Evolutionary conservation across 257 asterid species (phyloP).

Genomic region (Linderniella brevidens): DNA sequence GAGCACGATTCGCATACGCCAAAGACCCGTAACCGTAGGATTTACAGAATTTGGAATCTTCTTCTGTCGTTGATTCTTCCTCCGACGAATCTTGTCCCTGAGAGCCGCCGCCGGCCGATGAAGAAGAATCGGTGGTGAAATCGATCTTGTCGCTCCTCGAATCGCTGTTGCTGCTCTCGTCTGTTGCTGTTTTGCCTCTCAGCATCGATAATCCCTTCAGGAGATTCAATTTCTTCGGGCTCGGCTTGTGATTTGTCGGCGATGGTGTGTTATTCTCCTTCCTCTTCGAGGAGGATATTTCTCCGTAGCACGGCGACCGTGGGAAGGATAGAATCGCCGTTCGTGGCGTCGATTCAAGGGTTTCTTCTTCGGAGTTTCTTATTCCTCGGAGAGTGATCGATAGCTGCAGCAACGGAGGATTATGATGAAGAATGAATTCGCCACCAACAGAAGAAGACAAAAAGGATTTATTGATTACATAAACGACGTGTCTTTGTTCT

Average conservation of each 20-base stretch:
- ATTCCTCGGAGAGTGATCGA: slow-evolving; percentile 1
- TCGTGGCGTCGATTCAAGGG: not conserved
- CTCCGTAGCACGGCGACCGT: slow-evolving; percentile 12
- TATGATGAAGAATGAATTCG: not conserved
- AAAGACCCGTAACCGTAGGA: slow-evolving; percentile 51
- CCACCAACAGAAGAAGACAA: not conserved
- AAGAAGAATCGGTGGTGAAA: slow-evolving; percentile 32
- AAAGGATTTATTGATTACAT: not conserved
- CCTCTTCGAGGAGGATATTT: slow-evolving; percentile 16
- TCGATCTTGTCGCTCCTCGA: slow-evolving; percentile 15
- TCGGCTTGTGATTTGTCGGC: too few species aligned
- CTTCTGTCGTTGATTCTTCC: slow-evolving; percentile 13
- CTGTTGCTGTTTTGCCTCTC: slow-evolving; percentile 37
- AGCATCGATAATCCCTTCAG: too few species aligned
- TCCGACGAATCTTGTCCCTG: slow-evolving; percentile 22
- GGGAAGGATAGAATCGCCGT: not conserved
- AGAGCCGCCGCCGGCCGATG: slow-evolving; percentile 25
- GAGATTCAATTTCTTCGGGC: too few species aligned
- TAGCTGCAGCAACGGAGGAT: not conserved
- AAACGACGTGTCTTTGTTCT: too few species aligned
- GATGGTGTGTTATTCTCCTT: not conserved
- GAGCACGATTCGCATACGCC: slow-evolving; percentile 47
- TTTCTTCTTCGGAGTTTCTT: not conserved
- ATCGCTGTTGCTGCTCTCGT: slow-evolving; percentile 48
- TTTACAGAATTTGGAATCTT: slow-evolving; percentile 18